Evolutionary conservation across 164 flowering plant species (phyloP).

Genomic region (Dillenia turbinata): DNA sequence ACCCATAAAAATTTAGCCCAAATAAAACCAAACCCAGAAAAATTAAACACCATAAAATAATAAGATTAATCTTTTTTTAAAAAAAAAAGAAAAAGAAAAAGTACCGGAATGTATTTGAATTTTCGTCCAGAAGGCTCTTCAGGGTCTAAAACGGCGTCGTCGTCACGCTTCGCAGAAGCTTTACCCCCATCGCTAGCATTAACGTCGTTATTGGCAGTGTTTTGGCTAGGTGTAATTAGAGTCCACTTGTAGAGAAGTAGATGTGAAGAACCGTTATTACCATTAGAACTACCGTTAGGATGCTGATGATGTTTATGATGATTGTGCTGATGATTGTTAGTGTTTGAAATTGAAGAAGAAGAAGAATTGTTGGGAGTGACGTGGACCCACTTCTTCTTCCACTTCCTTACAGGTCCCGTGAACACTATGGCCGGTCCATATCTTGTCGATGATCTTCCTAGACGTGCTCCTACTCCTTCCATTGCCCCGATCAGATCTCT

Average conservation of each 20-base stretch:
- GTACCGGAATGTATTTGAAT: conserved; percentile 84
- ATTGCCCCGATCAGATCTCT: conserved; percentile 21
- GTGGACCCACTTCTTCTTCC: conserved; percentile 96
- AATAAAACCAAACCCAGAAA: conserved; percentile 1
- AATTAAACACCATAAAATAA: neutral
- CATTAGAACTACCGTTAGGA: conserved; percentile 25
- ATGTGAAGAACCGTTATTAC: conserved; percentile 49
- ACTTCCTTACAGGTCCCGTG: conserved; percentile 89
- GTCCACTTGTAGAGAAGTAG: conserved; percentile 90
- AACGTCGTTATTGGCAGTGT: conserved; percentile 11
- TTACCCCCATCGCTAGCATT: conserved; percentile 20
- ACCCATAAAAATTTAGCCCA: neutral
- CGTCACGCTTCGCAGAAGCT: conserved; percentile 25
- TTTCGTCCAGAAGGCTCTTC: conserved; percentile 68
- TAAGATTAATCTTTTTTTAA: too few relatives aligned
- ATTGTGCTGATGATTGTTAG: conserved; percentile 8
- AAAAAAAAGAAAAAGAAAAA: neutral
- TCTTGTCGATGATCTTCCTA: conserved; percentile 84
- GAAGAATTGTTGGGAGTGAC: conserved; percentile 40
- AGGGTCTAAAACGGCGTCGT: conserved; percentile 11
- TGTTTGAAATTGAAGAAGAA: neutral
- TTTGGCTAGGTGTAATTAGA: conserved; percentile 42
- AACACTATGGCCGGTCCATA: conserved; percentile 91
- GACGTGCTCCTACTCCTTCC: conserved; percentile 96
- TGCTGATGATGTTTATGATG: conserved; percentile 10